Evolutionary conservation across 257 asterid genomes (phyloP), one percentile per base, ranked within the genome.

Genomic region (Nicotiana tabacum): DNA sequence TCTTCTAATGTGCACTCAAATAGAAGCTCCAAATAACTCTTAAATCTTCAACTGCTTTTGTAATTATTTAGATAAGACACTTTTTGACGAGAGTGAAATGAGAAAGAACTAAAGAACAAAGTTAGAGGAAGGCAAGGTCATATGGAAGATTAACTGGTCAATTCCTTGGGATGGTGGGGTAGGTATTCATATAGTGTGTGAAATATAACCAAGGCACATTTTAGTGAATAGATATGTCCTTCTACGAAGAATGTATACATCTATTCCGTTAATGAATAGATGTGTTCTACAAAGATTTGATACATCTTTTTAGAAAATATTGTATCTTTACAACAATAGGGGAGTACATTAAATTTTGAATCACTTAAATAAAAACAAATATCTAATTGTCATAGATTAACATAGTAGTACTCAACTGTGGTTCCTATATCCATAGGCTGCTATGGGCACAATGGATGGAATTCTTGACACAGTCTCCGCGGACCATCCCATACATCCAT

Each of bases 401-500:
- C 39, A 30, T 46, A 24, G 60, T 72, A 13, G 43, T 74, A 48
- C 39, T 74, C 2, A 74, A 48, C 37, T 6, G 18, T 48, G 24
- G 6, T 74, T 74, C 46, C 6, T 74, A 46, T 46, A 4, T 70
- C n/a, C 0, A 76, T 83, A 91, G 95, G 90, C 90, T 78, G 93
- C 90, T 46, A 66, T 64, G n/a, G 87, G 89, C 56, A 89, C 89
- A 24, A 53, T 90, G 83, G 90, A 91, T 55, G 91, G 91, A 24
- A 88, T 91, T 68, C 84, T 91, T 10, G 91, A 90, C 60, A 92
- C 93, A 0, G 91, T 90, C 46, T 82, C 94, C 2, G 94, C 93
- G 12, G 6, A 17, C 57, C 96, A 92, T 78, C 72, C 91, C 3
- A 1, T 89, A 48, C 53, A 83, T 66, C 90, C 96, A 7, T 65